Percentiles rank a stretch among this genome's conserved stretches.
Conservation (phyloP, 78 protist species). For the Salpingoeca rosetta region DNA sequence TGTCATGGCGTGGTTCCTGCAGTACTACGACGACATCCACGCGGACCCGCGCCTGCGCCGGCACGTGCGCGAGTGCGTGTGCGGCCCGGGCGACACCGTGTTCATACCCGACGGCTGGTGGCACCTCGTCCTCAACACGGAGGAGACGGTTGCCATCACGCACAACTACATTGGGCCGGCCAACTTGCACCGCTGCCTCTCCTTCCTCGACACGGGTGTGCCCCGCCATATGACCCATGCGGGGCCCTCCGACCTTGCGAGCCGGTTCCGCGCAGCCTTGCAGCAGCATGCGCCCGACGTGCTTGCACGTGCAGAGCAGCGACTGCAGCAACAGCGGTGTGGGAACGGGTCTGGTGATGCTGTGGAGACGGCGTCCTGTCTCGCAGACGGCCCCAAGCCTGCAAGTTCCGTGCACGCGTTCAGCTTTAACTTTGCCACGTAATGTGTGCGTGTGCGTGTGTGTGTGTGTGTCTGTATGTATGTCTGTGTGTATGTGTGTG, state of each 20-base stretch:
- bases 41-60: not conserved
- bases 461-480: no score
- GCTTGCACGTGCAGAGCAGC: no score
- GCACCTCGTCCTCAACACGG: constrained; percentile 39
- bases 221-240: not conserved
- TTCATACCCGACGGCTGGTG: constrained; percentile 48
- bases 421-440: no score
- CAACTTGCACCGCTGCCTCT: not conserved
- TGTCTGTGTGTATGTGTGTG: no score
- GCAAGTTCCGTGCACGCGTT: no score
- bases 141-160: constrained; percentile 39
- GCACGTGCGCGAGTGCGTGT: not conserved
- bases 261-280: not conserved
- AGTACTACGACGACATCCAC: not conserved
- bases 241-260: not conserved
- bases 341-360: no score
- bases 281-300: not conserved
- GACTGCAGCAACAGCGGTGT: no score
- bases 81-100: constrained; percentile 26
- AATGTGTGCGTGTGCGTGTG: no score
- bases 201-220: not conserved
- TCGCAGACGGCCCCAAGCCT: no score
- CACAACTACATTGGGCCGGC: constrained; percentile 26
- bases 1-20: constrained; percentile 20
- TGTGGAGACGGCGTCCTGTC: no score